Evolutionary conservation across 202 grass and related monocot species (phyloP).

Genomic region (Hordeum pubiflorum): DNA sequence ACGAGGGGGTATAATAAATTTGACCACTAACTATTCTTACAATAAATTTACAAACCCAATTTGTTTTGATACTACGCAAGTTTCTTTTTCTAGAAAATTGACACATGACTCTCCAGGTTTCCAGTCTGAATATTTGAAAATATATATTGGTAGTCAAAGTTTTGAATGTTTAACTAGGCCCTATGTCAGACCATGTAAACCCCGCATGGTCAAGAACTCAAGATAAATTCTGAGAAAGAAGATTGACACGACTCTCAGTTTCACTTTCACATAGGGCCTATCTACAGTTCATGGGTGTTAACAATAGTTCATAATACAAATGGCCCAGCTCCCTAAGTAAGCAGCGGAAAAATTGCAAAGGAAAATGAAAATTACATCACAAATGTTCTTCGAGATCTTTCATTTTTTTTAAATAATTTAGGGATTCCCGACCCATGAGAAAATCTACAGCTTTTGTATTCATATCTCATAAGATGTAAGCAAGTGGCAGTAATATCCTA

Average conservation of each 20-base stretch:
- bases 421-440: not conserved
- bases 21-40: not conserved
- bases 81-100: not conserved
- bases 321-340: not conserved
- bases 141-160: not conserved
- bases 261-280: not conserved
- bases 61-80: not conserved
- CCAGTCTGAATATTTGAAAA: not conserved
- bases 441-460: not conserved
- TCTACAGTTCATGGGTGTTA: not conserved
- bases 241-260: not conserved
- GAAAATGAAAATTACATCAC: not conserved
- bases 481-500: not conserved
- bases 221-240: not conserved
- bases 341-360: not conserved
- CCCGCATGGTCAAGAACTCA: not conserved
- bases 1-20: too few relatives aligned
- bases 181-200: not conserved
- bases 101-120: not conserved
- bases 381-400: not conserved
- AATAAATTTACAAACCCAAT: not conserved
- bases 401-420: not conserved
- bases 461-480: not conserved
- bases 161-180: not conserved
- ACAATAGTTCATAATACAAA: constrained; percentile 3